Percentiles rank a stretch among this genome's conserved stretches.
These are phyloP conservation scores for Apophysomyces variabilis DNA, from an alignment of 371 early-diverging fungal genomes.

Conservation along the genomic window DNA sequence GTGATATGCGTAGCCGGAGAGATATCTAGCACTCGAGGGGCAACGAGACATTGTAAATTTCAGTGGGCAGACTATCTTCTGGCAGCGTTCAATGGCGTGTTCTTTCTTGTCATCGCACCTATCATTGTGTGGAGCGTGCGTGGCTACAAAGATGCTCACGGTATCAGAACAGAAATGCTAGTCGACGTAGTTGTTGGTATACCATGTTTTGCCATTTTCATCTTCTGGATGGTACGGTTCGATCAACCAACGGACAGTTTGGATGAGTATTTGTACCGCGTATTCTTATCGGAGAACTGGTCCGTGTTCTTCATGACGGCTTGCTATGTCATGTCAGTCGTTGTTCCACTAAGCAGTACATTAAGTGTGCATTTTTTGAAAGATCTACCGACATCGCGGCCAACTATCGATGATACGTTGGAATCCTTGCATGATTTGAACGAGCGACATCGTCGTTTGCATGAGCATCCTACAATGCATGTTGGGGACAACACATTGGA, in stretches of 20 bases:
- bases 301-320: conserved; percentile 24
- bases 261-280: not conserved
- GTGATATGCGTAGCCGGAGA: conserved; percentile 25
- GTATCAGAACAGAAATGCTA: conserved; percentile 44
- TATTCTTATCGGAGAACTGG: conserved; percentile 29
- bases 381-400: not conserved
- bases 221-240: conserved; percentile 27
- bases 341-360: conserved; percentile 25
- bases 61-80: conserved; percentile 25
- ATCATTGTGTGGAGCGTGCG: conserved; percentile 28
- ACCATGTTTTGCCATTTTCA: conserved; percentile 30
- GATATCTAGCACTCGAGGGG: not conserved
- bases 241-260: not conserved
- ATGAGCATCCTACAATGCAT: not conserved
- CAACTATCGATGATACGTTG: not conserved
- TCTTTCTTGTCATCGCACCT: conserved; percentile 32
- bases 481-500: not conserved
- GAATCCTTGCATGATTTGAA: not conserved
- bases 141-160: conserved; percentile 35
- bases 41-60: conserved; percentile 15
- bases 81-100: conserved; percentile 20
- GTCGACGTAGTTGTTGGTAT: conserved; percentile 26
- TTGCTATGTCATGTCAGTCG: conserved; percentile 31
- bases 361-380: not conserved
- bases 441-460: not conserved